These are phyloP conservation scores for Prunus fruticosa DNA, from an alignment of 306 rosid genomes.

Conservation along the genomic window DNA sequence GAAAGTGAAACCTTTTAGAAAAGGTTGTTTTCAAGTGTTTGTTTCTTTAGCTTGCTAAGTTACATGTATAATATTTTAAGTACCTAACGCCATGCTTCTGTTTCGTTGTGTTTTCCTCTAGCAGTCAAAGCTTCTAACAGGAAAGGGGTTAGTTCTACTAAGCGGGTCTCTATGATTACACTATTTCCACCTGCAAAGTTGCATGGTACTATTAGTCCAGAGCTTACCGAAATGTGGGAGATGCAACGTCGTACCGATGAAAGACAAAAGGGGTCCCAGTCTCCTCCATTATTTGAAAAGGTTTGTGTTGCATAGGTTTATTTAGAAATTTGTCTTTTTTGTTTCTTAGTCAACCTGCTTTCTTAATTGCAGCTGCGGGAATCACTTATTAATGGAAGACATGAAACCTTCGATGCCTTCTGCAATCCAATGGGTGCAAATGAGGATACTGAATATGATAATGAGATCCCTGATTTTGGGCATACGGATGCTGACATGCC, in stretches of 20 bases:
- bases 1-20: conserved; percentile 77
- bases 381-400: conserved; percentile 53
- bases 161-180: conserved; percentile 34
- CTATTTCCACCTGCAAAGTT: conserved; percentile 79
- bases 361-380: conserved; percentile 67
- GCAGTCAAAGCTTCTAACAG: conserved; percentile 58
- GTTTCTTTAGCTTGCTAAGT: conserved; percentile 5
- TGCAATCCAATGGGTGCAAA: conserved; percentile 40
- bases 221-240: conserved; percentile 67
- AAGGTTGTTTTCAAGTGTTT: conserved; percentile 49
- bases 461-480: conserved; percentile 32
- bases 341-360: conserved; percentile 6
- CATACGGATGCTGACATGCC: conserved; percentile 50
- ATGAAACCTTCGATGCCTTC: conserved; percentile 39
- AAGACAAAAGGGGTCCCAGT: conserved; percentile 42
- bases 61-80: neutral
- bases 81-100: conserved; percentile 5
- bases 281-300: conserved; percentile 63
- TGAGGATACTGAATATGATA: conserved; percentile 48
- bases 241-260: conserved; percentile 32
- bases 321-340: conserved; percentile 2
- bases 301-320: conserved; percentile 26
- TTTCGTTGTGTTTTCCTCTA: conserved; percentile 19
- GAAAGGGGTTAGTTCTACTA: conserved; percentile 26
- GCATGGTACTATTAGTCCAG: conserved; percentile 78